Conservation (phyloP, 2,329 filamentous ascomycete genomes). For the Aspergillus piperis region DNA sequence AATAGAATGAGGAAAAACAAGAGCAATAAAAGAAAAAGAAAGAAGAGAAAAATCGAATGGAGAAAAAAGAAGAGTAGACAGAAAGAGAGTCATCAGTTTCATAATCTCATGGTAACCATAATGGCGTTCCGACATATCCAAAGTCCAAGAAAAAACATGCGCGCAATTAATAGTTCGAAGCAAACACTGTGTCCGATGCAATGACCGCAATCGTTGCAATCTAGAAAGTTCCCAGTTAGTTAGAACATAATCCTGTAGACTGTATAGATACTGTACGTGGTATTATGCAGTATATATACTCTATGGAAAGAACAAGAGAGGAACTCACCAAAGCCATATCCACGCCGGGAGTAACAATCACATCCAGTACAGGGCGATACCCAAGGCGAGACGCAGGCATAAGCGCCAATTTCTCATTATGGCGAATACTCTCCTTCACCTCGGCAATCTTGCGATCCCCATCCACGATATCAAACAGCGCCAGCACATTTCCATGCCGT, state of each 20-base stretch:
- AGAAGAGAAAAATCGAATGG: background rate
- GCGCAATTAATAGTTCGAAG: conserved; percentile 15
- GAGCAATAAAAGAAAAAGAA: background rate
- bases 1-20: no score
- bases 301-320: background rate
- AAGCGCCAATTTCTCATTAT: conserved; percentile 21
- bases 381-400: conserved; percentile 19
- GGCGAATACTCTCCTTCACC: conserved; percentile 22
- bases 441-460: conserved; percentile 24
- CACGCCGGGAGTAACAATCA: conserved; percentile 26
- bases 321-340: conserved; percentile 27
- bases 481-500: conserved; percentile 19
- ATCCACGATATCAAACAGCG: conserved; percentile 24
- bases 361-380: conserved; percentile 28
- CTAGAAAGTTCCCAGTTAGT: conserved; percentile 4
- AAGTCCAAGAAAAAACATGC: background rate
- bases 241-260: background rate
- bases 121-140: background rate
- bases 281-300: background rate
- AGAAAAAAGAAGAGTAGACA: background rate
- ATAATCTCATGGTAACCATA: background rate
- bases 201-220: conserved; percentile 24
- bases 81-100: background rate
- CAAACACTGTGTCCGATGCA: conserved; percentile 23
- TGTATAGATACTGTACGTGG: background rate